Conservation (phyloP, 257 asterid genomes). For the Rhazya stricta region DNA sequence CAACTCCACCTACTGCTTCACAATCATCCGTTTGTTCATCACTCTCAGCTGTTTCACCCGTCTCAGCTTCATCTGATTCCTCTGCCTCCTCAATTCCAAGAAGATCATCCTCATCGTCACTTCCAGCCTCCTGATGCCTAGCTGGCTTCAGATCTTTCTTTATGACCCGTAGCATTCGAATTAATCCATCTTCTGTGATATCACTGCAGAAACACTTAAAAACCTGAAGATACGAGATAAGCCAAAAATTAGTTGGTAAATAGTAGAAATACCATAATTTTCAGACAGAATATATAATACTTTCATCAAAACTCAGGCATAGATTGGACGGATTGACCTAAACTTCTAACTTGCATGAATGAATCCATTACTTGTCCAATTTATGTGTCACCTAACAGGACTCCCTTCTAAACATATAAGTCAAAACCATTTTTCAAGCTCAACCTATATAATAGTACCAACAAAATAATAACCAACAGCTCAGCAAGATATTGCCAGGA, state of each 20-base stretch:
- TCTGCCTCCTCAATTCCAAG: slow-evolving; percentile 83
- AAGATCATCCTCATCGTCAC: slow-evolving; percentile 69
- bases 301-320: not conserved
- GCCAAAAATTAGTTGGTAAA: not conserved
- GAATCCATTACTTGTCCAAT: not conserved
- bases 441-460: not conserved
- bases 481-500: not conserved
- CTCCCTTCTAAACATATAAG: not conserved
- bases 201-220: slow-evolving; percentile 68
- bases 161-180: slow-evolving; percentile 78
- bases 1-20: slow-evolving; percentile 54
- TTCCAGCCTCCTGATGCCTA: slow-evolving; percentile 59
- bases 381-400: not conserved
- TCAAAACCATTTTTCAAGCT: not conserved
- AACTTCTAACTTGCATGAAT: not conserved
- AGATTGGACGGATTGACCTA: not conserved
- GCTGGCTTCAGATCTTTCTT: slow-evolving; percentile 90
- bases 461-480: not conserved
- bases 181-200: slow-evolving; percentile 73
- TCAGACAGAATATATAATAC: not conserved
- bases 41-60: slow-evolving; percentile 69
- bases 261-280: not conserved
- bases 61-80: slow-evolving; percentile 81
- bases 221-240: slow-evolving; percentile 39
- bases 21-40: slow-evolving; percentile 80